phyloP scores from a whole-genome alignment of 176 grass and related monocot species.

The Lolium perenne region DNA sequence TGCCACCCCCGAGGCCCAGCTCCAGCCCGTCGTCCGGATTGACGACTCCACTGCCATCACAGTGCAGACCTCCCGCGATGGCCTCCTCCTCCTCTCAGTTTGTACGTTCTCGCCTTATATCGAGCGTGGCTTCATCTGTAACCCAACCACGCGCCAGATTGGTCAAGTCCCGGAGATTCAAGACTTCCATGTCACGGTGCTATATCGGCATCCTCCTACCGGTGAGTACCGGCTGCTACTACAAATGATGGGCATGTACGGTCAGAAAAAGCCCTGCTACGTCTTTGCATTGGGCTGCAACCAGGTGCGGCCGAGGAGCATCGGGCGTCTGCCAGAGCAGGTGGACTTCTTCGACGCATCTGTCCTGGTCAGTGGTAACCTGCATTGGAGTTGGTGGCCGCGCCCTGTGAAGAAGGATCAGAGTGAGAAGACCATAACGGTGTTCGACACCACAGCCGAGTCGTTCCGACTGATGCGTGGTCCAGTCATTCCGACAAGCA shows the following conservation, averaged over 20 bases:
- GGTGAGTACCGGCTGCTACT: background rate
- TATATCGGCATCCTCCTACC: background rate
- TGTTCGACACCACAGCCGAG: background rate
- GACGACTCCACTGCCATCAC: background rate
- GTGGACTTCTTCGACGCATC: background rate
- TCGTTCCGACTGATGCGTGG: background rate
- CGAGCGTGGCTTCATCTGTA: background rate
- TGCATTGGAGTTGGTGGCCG: slow-evolving; percentile 6
- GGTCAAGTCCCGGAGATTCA: background rate
- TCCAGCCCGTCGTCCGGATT: background rate
- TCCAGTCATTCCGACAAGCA: background rate
- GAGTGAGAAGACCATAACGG: background rate
- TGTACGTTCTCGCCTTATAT: background rate
- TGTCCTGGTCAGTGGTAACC: background rate
- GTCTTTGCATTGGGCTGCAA: background rate
- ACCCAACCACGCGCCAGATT: slow-evolving; percentile 1
- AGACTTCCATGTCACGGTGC: background rate
- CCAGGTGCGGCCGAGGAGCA: background rate
- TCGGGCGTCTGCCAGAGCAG: background rate
- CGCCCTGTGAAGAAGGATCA: background rate
- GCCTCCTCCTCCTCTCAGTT: background rate
- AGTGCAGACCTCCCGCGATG: background rate
- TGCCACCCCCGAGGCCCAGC: background rate
- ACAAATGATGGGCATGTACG: background rate
- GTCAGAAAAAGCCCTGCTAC: background rate